Evolutionary conservation across 176 grass and related monocot genomes (phyloP).

Genomic region (Ananas comosus): DNA sequence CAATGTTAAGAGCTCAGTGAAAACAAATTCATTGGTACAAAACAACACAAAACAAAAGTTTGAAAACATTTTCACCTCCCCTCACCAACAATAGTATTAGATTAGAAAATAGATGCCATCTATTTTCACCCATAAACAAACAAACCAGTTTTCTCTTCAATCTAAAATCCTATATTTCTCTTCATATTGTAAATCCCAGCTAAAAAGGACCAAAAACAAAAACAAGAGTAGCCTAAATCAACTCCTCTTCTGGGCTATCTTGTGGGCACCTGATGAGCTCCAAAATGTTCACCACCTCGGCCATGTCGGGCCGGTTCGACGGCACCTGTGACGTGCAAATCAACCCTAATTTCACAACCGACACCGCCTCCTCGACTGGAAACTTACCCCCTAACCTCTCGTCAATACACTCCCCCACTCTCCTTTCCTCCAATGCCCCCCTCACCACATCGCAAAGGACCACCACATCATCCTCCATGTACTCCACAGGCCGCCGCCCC

Average conservation of each 20-base stretch:
- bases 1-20: no score
- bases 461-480: slow-evolving; percentile 90
- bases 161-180: neutral
- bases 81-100: no score
- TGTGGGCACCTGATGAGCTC: slow-evolving; percentile 65
- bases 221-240: slow-evolving; percentile 39
- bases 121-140: neutral
- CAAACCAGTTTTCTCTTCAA: slow-evolving; percentile 9
- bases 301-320: slow-evolving; percentile 79
- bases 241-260: slow-evolving; percentile 41
- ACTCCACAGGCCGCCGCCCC: slow-evolving; percentile 63
- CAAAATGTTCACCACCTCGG: slow-evolving; percentile 70
- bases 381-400: slow-evolving; percentile 50
- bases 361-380: slow-evolving; percentile 54
- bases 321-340: slow-evolving; percentile 86
- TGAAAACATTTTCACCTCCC: no score
- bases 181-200: neutral
- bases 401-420: slow-evolving; percentile 61
- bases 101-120: no score
- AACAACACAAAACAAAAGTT: no score
- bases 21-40: no score
- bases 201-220: slow-evolving; percentile 17
- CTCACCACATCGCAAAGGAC: slow-evolving; percentile 75
- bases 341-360: slow-evolving; percentile 77
- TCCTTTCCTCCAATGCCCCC: slow-evolving; percentile 62